Evolutionary conservation across 441 rosid genomes (phyloP), one percentile per base, ranked within the genome.

Genomic region (Kokia cookei): DNA sequence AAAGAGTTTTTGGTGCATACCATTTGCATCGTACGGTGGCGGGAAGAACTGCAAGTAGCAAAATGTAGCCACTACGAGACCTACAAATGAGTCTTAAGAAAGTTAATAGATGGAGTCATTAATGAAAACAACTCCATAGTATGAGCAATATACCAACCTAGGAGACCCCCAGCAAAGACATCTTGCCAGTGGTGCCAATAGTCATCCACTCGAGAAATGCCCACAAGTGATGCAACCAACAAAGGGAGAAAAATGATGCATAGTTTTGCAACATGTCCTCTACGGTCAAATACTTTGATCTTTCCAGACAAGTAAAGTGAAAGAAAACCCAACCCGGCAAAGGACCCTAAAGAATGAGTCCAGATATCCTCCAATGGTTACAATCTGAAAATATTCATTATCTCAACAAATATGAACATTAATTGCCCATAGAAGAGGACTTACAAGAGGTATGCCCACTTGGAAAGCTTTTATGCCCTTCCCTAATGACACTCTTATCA

Each of bases 161-260:
- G 76, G 65, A 93, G 83, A 80, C 90, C 94, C 66, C 97, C 96
- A 2, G 96, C 94, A 76, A 94, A 92, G 64, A 93, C 97, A 74
- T 94, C 99, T 77, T 88, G 94, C 99, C 99, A 94, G 65, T 94
- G 98, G 84, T 94, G 99, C 98, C 97, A 88, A 80, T 94, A 94
- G 84, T 94, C 98, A 77, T 93, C 97, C 71, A 94, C 98, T 75
- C 97, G 91, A 73, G 99, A 91, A 59, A 93, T 80, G 22, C 89
- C 99, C 7, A 94, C 94, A 65, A 93, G 95, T 51, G 89, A 73
- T 51, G 98, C 97, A 62, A 69, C 62, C 69, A 94, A 86, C 69
- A 92, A 60, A 73, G 99, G 98, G 67, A 91, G 81, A 76, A 92
- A 73, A 73, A 90, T 65, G 10, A 94, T 61, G 74, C 97, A 91